Evolutionary conservation across 208 protist species (phyloP).

Genomic region (Acanthamoeba rhysodes): DNA sequence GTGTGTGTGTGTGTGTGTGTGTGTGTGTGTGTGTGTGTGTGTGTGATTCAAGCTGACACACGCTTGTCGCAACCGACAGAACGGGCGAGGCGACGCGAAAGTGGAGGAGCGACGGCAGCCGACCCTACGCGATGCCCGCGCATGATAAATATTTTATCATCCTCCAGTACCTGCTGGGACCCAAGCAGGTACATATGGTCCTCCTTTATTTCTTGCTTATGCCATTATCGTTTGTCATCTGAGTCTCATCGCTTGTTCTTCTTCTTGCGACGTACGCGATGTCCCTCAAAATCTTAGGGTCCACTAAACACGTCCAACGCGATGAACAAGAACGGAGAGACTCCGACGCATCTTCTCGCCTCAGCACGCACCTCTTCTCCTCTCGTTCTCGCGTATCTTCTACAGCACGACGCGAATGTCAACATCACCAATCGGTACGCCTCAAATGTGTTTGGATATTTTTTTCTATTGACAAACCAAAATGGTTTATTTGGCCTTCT

Average conservation of each 20-base stretch:
- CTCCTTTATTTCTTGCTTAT: too few species aligned
- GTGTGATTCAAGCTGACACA: too few species aligned
- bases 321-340: conserved; percentile 65
- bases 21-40: too few species aligned
- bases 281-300: neutral
- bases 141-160: conserved; percentile 72
- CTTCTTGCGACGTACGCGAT: too few species aligned
- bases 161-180: conserved; percentile 30
- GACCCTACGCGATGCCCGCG: neutral
- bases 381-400: conserved; percentile 17
- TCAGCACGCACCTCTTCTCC: neutral
- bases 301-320: conserved; percentile 38
- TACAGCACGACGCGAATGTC: conserved; percentile 58
- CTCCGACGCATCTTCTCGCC: conserved; percentile 22
- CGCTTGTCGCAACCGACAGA: neutral
- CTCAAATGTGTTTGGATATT: too few species aligned
- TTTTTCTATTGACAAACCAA: too few species aligned
- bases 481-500: too few species aligned
- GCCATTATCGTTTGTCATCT: too few species aligned
- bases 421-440: conserved; percentile 49
- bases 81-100: neutral
- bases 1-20: too few species aligned
- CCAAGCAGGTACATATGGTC: neutral
- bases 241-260: too few species aligned
- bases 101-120: conserved; percentile 42